Evolutionary conservation across 1,284 basidiomycete genomes (phyloP), one percentile per base, ranked within the genome.

Genomic region (Fomitopsis schrenkii): DNA sequence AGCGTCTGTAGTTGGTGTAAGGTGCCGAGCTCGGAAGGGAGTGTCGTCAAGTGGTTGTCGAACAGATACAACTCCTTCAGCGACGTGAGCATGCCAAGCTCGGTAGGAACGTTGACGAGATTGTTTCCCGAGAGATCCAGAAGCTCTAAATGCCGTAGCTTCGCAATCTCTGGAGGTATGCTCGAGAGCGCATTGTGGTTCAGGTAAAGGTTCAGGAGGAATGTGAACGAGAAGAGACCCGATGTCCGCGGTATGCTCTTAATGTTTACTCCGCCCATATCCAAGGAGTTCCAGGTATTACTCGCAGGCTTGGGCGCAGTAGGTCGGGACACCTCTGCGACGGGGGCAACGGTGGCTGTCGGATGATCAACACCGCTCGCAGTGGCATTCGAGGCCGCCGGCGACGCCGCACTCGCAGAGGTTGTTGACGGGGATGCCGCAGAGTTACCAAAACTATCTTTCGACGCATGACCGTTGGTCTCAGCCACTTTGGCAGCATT

Each of bases 221-320:
- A 95, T 17, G 84, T 84, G 80, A 98, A 98, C n/a, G 87, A 82
- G 80, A 98, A 99, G 40, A 97, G 81, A 63, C 90, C 91, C 55
- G 93, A 88, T 14, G 86, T 87, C 12, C 86, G 77, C 33, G 95
- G 92, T 56, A 99, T 81, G 67, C 92, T 95, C 83, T 97, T 97
- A 72, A 99, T 86, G 65, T 88, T 86, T 63, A 98, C 89, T 5
- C 97, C 97, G 61, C 97, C 97, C 87, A 99, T 95, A 76, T 99
- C 97, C 62, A 99, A 81, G 14, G 94, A 94, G 35, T 81, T 91
- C 96, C 97, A 99, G 0, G 87, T 86, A 73, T 86, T 90, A 69
- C 85, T 83, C 53, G 86, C 84, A 14, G 85, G 83, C 63, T 82
- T 83, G 42, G 80, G 79, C 6, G 80, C 78, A 2, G 82, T 83